phyloP scores from a whole-genome alignment of 2,329 filamentous ascomycete species.

The Cryoendolithus antarcticus region DNA sequence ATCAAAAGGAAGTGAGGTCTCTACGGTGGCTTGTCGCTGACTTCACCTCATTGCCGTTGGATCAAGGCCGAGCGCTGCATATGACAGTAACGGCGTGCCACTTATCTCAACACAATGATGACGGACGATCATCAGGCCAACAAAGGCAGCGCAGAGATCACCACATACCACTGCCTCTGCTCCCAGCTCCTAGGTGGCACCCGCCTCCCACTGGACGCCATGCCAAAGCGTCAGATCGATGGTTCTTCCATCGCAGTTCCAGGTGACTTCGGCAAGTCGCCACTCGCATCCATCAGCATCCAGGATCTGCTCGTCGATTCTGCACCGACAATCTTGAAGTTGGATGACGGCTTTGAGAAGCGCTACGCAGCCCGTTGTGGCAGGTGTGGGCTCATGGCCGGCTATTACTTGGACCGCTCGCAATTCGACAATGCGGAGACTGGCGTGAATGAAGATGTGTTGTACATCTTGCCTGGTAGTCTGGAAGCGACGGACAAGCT shows the following conservation, averaged over 20 bases:
- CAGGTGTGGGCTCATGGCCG: conserved; percentile 48
- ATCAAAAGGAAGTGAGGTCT: too few species aligned
- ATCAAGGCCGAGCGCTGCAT: too few species aligned
- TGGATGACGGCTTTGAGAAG: conserved; percentile 55
- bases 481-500: conserved; percentile 47
- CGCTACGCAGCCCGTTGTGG: conserved; percentile 46
- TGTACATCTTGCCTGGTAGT: conserved; percentile 51
- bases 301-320: conserved; percentile 8
- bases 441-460: conserved; percentile 32
- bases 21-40: too few species aligned
- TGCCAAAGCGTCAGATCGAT: conserved; percentile 44
- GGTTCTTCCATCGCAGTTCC: conserved; percentile 35
- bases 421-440: conserved; percentile 28
- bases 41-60: too few species aligned
- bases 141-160: conserved; percentile 2
- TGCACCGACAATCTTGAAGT: conserved; percentile 13
- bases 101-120: too few species aligned
- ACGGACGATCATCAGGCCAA: too few species aligned
- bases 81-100: too few species aligned
- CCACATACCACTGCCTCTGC: conserved; percentile 54
- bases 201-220: conserved; percentile 37
- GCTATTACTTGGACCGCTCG: conserved; percentile 47
- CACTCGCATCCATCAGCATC: conserved; percentile 11
- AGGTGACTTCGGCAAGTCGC: conserved; percentile 7
- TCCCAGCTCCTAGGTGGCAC: conserved; percentile 51